Base-by-base conservation (phyloP, 495 filamentous ascomycete genomes). In the Tetracladium marchalianum region DNA sequence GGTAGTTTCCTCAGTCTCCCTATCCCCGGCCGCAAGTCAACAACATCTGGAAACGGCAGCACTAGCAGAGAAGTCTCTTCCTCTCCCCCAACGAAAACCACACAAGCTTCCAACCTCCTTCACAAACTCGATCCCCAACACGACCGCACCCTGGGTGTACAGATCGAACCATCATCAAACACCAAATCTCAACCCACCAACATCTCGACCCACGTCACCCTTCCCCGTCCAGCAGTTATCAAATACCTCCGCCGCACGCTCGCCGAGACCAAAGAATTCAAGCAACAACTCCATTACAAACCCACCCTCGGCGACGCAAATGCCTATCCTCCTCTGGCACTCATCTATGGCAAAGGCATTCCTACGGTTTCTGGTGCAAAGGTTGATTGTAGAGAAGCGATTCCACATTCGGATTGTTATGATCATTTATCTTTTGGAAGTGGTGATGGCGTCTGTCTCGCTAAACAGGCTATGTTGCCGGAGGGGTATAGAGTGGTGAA, bases 361-460 rank as follows among this genome's bases (percentile, higher is more conserved):
- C 90, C 90, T 0, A 97, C 90, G 0, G 84, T 94, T 1, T 84
- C 76, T 61, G 87, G 79, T 0, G 87, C 85, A 1, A 75, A 77
- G 11, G 87, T 97, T 9, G 55, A 71, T 5, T 77, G 77, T 1
- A 57, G 70, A 5, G 82, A 86, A 31, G 69, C 68, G 11, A 95
- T 96, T 51, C 78, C 79, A 43, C 75, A 77, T 33, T 63, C 76
- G 1, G 87, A 93, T 64, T 81, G 82, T 2, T 97, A 94, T 57
- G 90, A 95, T 50, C 81, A 94, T 47, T 68, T 95, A 2, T 77
- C 85, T 0, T 96, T 96, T 63, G 84, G 81, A 0, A 81, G 78
- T 32, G 90, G 90, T 0, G 90, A 97, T 61, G 90, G 90, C 0
- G 90, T 97, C 0, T 87, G 88, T 57, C 69, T 97, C 12, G 87